Conservation (phyloP, 257 asterid species). For the Anisodus tanguticus region DNA sequence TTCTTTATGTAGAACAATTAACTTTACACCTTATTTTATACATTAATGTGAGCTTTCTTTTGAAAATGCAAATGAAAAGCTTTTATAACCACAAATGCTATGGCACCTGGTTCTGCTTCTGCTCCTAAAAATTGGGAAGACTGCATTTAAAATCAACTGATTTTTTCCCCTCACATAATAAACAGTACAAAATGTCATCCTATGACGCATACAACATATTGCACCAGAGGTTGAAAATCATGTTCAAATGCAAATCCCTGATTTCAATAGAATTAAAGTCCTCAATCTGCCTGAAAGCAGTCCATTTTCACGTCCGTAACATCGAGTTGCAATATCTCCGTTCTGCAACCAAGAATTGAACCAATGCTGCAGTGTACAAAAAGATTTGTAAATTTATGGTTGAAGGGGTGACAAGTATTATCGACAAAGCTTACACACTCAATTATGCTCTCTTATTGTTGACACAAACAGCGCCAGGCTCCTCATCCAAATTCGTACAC, state of each 20-base stretch:
- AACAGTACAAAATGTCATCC: neutral
- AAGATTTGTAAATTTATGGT: slow-evolving; percentile 1
- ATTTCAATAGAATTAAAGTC: neutral
- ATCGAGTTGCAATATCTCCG: slow-evolving; percentile 93
- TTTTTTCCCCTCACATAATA: neutral
- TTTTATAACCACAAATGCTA: neutral
- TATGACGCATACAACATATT: slow-evolving; percentile 4
- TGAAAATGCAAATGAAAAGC: too few species aligned
- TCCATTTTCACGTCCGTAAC: slow-evolving; percentile 99
- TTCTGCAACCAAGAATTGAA: slow-evolving; percentile 89
- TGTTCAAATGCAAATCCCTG: slow-evolving; percentile 1
- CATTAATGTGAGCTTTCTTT: too few species aligned
- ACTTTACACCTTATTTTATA: neutral
- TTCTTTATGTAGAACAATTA: neutral
- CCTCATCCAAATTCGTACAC: neutral
- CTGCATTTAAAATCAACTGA: neutral
- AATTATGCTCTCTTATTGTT: neutral
- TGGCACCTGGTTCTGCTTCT: neutral
- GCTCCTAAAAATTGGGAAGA: neutral
- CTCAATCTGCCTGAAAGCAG: slow-evolving; percentile 55
- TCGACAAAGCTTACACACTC: neutral
- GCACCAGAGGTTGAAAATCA: neutral
- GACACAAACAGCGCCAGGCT: neutral
- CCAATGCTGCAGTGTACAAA: slow-evolving; percentile 67
- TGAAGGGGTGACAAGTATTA: neutral